Percentiles rank a stretch among this genome's conserved stretches.
phyloP scores from a whole-genome alignment of 345 rosid genomes.

The Xanthoceras sorbifolium region DNA sequence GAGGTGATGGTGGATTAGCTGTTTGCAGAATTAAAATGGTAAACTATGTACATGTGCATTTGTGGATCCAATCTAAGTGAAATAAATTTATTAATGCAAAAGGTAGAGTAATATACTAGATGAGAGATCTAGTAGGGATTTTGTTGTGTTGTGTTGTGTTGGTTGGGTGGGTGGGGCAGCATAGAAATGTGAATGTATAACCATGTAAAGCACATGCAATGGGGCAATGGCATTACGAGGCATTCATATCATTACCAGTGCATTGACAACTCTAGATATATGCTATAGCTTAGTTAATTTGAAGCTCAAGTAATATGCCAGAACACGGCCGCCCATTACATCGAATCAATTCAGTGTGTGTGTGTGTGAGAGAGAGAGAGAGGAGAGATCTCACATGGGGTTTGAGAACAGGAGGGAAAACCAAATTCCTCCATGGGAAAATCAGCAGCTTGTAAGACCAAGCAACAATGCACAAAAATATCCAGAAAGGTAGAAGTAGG shows the following conservation, averaged over 20 bases:
- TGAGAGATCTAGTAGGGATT: constrained; percentile 3
- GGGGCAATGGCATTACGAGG: background rate
- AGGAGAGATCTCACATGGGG: constrained; percentile 12
- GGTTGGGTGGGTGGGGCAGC: constrained; percentile 5
- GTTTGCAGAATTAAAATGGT: no score
- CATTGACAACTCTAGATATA: background rate
- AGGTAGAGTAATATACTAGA: background rate
- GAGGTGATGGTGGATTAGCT: no score
- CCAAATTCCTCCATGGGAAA: constrained; percentile 3
- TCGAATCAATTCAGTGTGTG: constrained; percentile 1
- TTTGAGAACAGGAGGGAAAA: background rate
- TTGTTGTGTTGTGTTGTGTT: background rate
- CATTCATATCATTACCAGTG: background rate
- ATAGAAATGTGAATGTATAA: background rate
- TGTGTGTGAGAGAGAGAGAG: background rate
- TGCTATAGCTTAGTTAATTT: constrained; percentile 7
- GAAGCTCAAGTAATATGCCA: constrained; percentile 6
- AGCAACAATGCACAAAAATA: no score
- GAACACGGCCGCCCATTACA: constrained; percentile 22
- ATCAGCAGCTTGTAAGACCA: no score
- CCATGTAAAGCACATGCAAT: constrained; percentile 1
- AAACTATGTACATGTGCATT: background rate
- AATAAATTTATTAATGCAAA: background rate
- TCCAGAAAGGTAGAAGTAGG: no score
- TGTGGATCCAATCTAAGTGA: constrained; percentile 6